Percentiles rank a stretch among this genome's conserved stretches.
Conservation (phyloP, 805 yeast genomes). For the Grigorovia transvaalensis region DNA sequence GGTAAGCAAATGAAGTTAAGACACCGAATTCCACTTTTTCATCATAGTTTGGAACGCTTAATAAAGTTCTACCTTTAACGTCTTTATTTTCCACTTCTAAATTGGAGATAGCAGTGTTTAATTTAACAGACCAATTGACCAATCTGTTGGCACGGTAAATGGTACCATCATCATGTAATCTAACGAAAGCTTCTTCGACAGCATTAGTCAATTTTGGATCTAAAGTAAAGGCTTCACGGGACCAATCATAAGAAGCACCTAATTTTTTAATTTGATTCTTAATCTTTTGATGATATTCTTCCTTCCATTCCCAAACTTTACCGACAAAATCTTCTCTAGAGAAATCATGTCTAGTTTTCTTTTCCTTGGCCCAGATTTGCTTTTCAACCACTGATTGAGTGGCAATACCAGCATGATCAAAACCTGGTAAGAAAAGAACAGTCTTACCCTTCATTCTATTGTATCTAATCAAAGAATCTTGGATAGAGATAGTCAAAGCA, state of each 20-base stretch:
- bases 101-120: constrained; percentile 92
- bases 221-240: constrained; percentile 86
- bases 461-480: constrained; percentile 83
- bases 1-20: constrained; percentile 89
- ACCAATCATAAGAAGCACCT: constrained; percentile 98
- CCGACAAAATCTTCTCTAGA: constrained; percentile 85
- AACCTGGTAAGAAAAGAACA: constrained; percentile 85
- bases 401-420: constrained; percentile 98
- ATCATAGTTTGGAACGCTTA: constrained; percentile 84
- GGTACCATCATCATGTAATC: constrained; percentile 86
- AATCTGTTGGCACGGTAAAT: constrained; percentile 89
- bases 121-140: constrained; percentile 92
- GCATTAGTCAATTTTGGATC: constrained; percentile 68
- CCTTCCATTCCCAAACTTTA: constrained; percentile 98
- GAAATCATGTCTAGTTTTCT: constrained; percentile 85
- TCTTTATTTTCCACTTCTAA: constrained; percentile 93
- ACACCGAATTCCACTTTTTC: constrained; percentile 93
- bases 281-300: constrained; percentile 79
- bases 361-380: constrained; percentile 79
- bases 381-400: constrained; percentile 98
- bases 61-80: constrained; percentile 65
- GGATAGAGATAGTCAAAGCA: constrained; percentile 87
- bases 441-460: constrained; percentile 96
- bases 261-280: constrained; percentile 72
- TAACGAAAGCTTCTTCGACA: constrained; percentile 84